Base-by-base conservation (phyloP, 2,329 filamentous ascomycete species). In the Elsinoe fawcettii region DNA sequence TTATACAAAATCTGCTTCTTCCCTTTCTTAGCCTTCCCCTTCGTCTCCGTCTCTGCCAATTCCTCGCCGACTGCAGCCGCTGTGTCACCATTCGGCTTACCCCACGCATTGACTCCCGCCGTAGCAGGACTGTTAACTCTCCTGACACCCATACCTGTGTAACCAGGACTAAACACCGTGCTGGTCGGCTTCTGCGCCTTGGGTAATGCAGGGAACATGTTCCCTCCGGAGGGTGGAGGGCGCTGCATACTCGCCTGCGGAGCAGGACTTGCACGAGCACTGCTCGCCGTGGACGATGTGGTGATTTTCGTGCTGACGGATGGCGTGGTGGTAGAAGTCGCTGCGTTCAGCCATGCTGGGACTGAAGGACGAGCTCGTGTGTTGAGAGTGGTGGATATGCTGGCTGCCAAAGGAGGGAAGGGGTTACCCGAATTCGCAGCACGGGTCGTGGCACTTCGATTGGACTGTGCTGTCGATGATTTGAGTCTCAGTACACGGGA, bases 141-240 rank as follows among this genome's bases (percentile, higher is more conserved):
- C 63, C 75, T 70, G 37, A 73, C 72, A 43, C 73, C 74, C 32
- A 69, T 65, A 5, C 75, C 75, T 23, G 68, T 73, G 64, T 77
- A 78, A 3, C 76, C 76, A 3, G 76, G 76, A 30, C 70, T 75
- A 66, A 77, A 78, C 34, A 77, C 71, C 8, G 80, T 77, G 32
- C 77, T 79, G 39, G 77, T 81, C 2, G 82, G 81, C 64, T 84
- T 96, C 0, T 87, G 80, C 1, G 90, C 90, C 0, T 84, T 78
- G 0, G 91, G 91, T 1, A 96, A 78, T 1, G 90, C 85, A 0
- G 91, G 92, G 71, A 96, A 96, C 0, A 84, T 83, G 61, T 91
- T 86, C 8, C 68, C 65, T 7, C 66, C 68, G 14, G 60, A 63
- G 6, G 63, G 53, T 59, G 59, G 64, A 55, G 20, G 66, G 30